phyloP scores from a whole-genome alignment of 371 early-diverging fungal genomes.

The Catenaria anguillulae region DNA sequence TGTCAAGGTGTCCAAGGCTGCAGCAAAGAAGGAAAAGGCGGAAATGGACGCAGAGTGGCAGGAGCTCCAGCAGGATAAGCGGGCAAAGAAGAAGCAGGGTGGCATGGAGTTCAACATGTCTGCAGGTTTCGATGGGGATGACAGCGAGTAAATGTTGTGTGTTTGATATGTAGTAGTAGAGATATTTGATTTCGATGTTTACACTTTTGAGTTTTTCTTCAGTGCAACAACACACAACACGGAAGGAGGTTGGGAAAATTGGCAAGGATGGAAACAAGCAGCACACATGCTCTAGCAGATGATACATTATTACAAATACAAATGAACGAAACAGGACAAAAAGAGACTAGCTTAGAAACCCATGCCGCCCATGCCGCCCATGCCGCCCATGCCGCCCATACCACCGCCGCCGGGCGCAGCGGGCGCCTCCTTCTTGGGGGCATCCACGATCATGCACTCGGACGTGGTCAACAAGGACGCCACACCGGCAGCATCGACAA shows the following conservation, averaged over 20 bases:
- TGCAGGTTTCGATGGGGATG: no score
- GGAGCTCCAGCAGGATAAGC: slow-evolving; percentile 11
- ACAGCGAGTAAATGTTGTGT: slow-evolving; percentile 13
- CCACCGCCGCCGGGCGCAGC: slow-evolving; percentile 30
- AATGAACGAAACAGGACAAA: no score
- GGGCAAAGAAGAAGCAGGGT: slow-evolving; percentile 10
- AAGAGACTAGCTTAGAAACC: neutral
- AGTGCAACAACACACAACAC: no score
- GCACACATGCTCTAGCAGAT: no score
- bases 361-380: slow-evolving; percentile 32
- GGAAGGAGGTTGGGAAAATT: no score
- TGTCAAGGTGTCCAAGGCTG: no score
- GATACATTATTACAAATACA: no score
- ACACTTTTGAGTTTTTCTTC: no score
- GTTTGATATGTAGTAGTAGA: no score
- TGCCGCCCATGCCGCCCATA: slow-evolving; percentile 55
- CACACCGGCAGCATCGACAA: slow-evolving; percentile 89
- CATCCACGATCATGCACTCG: slow-evolving; percentile 93
- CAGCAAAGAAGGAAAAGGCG: slow-evolving; percentile 9
- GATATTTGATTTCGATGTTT: no score
- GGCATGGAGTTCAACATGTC: slow-evolving; percentile 13
- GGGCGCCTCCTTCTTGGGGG: slow-evolving; percentile 53
- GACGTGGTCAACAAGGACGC: slow-evolving; percentile 89
- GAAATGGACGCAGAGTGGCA: slow-evolving; percentile 14
- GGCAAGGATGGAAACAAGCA: no score